Percentiles rank a stretch among this genome's conserved stretches.
Evolutionary conservation across 2,329 filamentous ascomycete species (phyloP).

Genomic region (Phialocephala sp.): DNA sequence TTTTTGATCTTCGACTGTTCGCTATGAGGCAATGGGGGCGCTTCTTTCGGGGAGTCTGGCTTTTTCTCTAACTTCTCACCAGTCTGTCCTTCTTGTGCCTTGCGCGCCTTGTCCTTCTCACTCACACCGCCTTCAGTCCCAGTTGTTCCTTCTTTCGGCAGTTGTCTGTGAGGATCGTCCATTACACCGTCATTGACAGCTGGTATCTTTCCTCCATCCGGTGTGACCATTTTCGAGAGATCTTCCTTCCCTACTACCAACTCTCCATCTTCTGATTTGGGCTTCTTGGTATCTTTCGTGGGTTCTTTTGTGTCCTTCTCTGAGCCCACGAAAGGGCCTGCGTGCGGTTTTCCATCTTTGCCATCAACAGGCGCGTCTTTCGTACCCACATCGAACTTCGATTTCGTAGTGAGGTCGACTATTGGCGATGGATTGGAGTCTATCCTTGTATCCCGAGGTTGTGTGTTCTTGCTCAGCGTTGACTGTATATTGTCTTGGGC

Average conservation of each 20-base stretch:
- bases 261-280: conserved; percentile 42
- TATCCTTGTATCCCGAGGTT: conserved; percentile 31
- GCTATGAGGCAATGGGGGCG: conserved; percentile 79
- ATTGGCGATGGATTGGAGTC: conserved; percentile 32
- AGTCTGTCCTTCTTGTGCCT: conserved; percentile 68
- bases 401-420: conserved; percentile 42
- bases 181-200: conserved; percentile 82
- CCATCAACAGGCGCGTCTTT: conserved; percentile 92
- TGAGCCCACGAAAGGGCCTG: conserved; percentile 77
- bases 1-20: conserved; percentile 72
- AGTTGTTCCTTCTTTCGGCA: conserved; percentile 83
- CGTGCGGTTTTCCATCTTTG: conserved; percentile 90
- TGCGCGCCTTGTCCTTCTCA: conserved; percentile 80
- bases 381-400: conserved; percentile 52
- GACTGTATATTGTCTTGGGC: conserved; percentile 34
- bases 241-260: conserved; percentile 50
- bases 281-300: conserved; percentile 44
- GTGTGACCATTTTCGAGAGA: conserved; percentile 56
- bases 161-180: conserved; percentile 80
- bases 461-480: conserved; percentile 33
- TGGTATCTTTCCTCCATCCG: conserved; percentile 65
- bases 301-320: conserved; percentile 57
- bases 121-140: conserved; percentile 90
- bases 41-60: conserved; percentile 84
- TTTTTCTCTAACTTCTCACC: conserved; percentile 73